Evolutionary conservation across 108 stramenopile genomes (phyloP).

Genomic region (Fistulifera solaris): DNA sequence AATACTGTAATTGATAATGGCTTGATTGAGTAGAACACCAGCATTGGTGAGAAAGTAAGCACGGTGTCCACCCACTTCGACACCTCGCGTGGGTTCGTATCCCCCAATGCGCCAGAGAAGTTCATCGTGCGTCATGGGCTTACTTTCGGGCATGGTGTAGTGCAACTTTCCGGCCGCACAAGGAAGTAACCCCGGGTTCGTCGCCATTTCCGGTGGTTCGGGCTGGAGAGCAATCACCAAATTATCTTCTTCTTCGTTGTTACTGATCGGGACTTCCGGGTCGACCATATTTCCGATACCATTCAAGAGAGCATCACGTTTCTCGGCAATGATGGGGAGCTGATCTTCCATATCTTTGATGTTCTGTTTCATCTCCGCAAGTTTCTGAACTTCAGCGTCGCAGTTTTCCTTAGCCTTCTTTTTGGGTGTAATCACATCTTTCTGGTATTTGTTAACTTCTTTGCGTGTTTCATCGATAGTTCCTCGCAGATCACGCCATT

Average conservation of each 20-base stretch:
- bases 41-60: constrained; percentile 98
- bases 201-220: constrained; percentile 52
- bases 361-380: constrained; percentile 71
- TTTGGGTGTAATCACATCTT: constrained; percentile 84
- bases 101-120: constrained; percentile 95
- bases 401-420: constrained; percentile 91
- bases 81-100: constrained; percentile 94
- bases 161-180: constrained; percentile 35
- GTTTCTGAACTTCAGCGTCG: constrained; percentile 73
- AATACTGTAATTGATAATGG: constrained; percentile 96
- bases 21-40: constrained; percentile 96
- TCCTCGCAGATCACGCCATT: constrained; percentile 77
- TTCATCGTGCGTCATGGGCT: constrained; percentile 93
- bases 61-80: constrained; percentile 92
- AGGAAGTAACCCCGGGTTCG: constrained; percentile 49
- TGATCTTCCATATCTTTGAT: constrained; percentile 66
- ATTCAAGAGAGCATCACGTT: constrained; percentile 67
- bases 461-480: constrained; percentile 72
- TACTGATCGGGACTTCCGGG: constrained; percentile 84
- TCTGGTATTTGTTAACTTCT: constrained; percentile 81
- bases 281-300: constrained; percentile 96
- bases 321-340: constrained; percentile 44
- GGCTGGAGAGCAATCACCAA: constrained; percentile 74
- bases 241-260: constrained; percentile 94
- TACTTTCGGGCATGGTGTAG: constrained; percentile 73